Percentiles rank a stretch among this genome's conserved stretches.
Evolutionary conservation across 352 stramenopile genomes (phyloP).

Genomic region (Globisporangium nunn): DNA sequence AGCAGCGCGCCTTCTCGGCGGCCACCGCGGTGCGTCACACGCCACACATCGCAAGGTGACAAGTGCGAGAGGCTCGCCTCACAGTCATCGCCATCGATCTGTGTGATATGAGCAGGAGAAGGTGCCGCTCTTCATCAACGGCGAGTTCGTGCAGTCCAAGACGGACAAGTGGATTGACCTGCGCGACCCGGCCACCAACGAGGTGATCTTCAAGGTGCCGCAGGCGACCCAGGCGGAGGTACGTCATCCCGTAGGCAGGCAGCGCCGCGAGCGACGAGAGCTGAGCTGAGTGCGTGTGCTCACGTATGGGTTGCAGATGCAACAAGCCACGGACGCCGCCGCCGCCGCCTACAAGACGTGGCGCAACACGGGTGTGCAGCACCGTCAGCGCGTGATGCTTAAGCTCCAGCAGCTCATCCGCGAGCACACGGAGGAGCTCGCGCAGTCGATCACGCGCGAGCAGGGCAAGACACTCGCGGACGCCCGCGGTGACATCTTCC

Average conservation of each 20-base stretch:
- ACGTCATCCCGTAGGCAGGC: not conserved
- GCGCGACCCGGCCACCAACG: slow-evolving; percentile 89
- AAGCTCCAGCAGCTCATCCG: slow-evolving; percentile 95
- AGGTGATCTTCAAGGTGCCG: slow-evolving; percentile 82
- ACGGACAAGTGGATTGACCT: slow-evolving; percentile 90
- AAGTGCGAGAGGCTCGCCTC: not conserved
- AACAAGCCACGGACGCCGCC: slow-evolving; percentile 68
- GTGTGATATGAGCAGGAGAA: slow-evolving; percentile 27
- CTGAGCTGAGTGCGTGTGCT: no score
- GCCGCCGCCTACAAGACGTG: slow-evolving; percentile 89
- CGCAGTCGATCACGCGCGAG: slow-evolving; percentile 92
- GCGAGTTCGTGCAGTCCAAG: slow-evolving; percentile 89
- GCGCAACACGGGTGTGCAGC: slow-evolving; percentile 91
- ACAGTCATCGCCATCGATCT: no score
- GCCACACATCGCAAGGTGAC: no score
- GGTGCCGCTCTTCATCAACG: slow-evolving; percentile 89
- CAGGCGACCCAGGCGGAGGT: slow-evolving; percentile 81
- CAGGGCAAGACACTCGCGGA: slow-evolving; percentile 91
- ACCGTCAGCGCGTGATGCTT: slow-evolving; percentile 93
- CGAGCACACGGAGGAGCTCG: slow-evolving; percentile 92
- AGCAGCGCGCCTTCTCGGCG: slow-evolving; percentile 35
- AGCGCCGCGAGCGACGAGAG: no score
- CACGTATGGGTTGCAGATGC: slow-evolving; percentile 41
- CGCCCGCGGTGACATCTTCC: slow-evolving; percentile 95
- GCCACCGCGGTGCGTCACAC: slow-evolving; percentile 17